Evolutionary conservation across 768 basidiomycete species (phyloP).

Genomic region (Paxillus involutus): DNA sequence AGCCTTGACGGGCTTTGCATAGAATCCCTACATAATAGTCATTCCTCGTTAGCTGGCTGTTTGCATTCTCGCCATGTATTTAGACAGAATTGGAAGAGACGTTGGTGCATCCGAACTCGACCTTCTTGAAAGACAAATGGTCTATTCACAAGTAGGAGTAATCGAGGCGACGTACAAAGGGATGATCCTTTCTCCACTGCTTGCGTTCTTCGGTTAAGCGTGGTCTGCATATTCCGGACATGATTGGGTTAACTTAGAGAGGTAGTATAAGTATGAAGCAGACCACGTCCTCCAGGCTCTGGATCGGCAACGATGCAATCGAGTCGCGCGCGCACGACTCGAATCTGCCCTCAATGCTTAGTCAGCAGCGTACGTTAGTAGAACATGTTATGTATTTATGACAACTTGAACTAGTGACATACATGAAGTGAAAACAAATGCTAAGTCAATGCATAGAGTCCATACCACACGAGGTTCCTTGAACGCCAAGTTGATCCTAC

Average conservation of each 20-base stretch:
- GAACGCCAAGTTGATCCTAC: not conserved
- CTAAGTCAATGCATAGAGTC: not conserved
- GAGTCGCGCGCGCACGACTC: not conserved
- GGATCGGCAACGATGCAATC: constrained; percentile 18
- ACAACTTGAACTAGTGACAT: not conserved
- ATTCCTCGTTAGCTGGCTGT: constrained; percentile 3
- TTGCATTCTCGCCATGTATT: not conserved
- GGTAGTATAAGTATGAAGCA: not conserved
- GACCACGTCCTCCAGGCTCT: constrained; percentile 2
- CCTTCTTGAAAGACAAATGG: not conserved
- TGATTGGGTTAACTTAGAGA: constrained; percentile 26
- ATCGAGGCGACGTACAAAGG: constrained; percentile 69
- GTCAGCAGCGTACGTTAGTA: not conserved
- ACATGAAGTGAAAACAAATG: not conserved
- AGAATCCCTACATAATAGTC: constrained; percentile 75
- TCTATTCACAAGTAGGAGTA: constrained; percentile 1
- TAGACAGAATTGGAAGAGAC: not conserved
- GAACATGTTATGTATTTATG: too few relatives aligned
- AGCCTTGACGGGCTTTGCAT: constrained; percentile 88
- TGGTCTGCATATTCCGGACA: constrained; percentile 92
- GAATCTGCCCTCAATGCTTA: not conserved
- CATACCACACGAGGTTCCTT: not conserved
- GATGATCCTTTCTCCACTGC: constrained; percentile 98
- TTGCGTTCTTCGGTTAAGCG: constrained; percentile 96
- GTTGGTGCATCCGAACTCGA: constrained; percentile 1